phyloP scores from a whole-genome alignment of 257 asterid species.

The Ilex aquifolium region DNA sequence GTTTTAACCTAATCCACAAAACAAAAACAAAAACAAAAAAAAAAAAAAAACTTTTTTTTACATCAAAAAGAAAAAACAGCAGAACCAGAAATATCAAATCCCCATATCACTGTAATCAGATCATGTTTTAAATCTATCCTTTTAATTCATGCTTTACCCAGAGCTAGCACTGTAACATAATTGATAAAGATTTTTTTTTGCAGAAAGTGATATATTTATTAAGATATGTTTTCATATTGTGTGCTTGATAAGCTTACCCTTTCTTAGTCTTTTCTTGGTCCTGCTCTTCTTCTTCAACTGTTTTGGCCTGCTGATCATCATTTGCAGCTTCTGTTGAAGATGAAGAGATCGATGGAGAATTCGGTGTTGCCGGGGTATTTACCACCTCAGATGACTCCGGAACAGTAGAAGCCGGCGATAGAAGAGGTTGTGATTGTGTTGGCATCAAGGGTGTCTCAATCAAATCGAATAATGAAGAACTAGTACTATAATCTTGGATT shows the following conservation, averaged over 20 bases:
- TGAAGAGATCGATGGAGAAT: slow-evolving; percentile 44
- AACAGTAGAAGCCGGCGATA: slow-evolving; percentile 1
- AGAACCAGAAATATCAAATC: neutral
- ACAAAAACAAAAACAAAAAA: too few species aligned
- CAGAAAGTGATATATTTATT: neutral
- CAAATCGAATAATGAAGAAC: slow-evolving; percentile 15
- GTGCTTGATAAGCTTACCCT: slow-evolving; percentile 27
- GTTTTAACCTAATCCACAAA: slow-evolving; percentile 38
- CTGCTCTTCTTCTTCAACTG: slow-evolving; percentile 20
- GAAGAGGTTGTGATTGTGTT: slow-evolving; percentile 1
- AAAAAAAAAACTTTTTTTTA: too few species aligned
- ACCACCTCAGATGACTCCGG: slow-evolving; percentile 24
- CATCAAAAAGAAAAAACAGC: slow-evolving; percentile 4
- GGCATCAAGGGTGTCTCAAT: slow-evolving; percentile 2
- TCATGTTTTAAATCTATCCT: slow-evolving; percentile 14
- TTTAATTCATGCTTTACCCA: neutral
- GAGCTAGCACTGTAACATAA: neutral
- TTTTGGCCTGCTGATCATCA: slow-evolving; percentile 24
- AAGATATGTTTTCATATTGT: too few species aligned
- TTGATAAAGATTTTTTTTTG: neutral
- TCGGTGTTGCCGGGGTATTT: slow-evolving; percentile 32
- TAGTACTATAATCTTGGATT: slow-evolving; percentile 10
- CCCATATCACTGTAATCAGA: neutral
- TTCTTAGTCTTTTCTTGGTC: slow-evolving; percentile 45
- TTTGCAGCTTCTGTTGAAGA: slow-evolving; percentile 57